Percentiles rank a stretch among this genome's conserved stretches.
Evolutionary conservation across 2,329 filamentous ascomycete genomes (phyloP).

Genomic region (Calcarisporium arbuscula): DNA sequence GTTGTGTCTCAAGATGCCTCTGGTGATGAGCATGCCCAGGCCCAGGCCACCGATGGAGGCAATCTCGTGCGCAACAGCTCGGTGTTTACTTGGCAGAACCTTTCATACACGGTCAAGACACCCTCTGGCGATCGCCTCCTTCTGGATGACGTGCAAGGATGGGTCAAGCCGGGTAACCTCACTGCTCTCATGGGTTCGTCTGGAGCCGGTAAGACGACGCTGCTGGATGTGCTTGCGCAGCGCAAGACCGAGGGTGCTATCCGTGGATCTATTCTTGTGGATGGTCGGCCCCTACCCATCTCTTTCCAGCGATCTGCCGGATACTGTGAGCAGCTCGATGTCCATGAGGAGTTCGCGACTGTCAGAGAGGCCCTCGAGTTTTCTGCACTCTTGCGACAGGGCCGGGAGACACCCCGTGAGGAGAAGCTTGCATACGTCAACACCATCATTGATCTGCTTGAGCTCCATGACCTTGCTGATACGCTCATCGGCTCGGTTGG

Average conservation of each 20-base stretch:
- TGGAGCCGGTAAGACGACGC: constrained; percentile 79
- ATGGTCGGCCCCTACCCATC: constrained; percentile 62
- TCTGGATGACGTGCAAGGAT: constrained; percentile 74
- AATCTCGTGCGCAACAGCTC: constrained; percentile 56
- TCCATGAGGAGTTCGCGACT: constrained; percentile 66
- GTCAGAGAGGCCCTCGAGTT: constrained; percentile 60
- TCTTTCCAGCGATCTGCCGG: constrained; percentile 76
- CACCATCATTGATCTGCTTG: constrained; percentile 63
- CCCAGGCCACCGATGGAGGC: constrained; percentile 16
- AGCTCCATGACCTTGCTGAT: constrained; percentile 41
- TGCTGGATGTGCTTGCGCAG: constrained; percentile 76
- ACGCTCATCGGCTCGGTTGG: constrained; percentile 46
- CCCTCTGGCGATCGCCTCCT: constrained; percentile 58
- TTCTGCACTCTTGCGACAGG: constrained; percentile 64
- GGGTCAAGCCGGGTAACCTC: constrained; percentile 73
- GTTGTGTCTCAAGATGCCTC: constrained; percentile 1
- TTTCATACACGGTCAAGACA: constrained; percentile 63
- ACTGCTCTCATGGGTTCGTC: constrained; percentile 77
- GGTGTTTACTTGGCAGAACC: constrained; percentile 68
- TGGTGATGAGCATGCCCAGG: constrained; percentile 9
- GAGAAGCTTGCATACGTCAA: constrained; percentile 74
- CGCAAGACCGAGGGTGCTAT: constrained; percentile 75
- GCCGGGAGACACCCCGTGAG: constrained; percentile 51
- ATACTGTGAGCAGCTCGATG: constrained; percentile 76
- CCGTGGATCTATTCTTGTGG: constrained; percentile 67